phyloP scores from a whole-genome alignment of 1,139 yeast genomes.

The Yamadazyma atmosphaerica region DNA sequence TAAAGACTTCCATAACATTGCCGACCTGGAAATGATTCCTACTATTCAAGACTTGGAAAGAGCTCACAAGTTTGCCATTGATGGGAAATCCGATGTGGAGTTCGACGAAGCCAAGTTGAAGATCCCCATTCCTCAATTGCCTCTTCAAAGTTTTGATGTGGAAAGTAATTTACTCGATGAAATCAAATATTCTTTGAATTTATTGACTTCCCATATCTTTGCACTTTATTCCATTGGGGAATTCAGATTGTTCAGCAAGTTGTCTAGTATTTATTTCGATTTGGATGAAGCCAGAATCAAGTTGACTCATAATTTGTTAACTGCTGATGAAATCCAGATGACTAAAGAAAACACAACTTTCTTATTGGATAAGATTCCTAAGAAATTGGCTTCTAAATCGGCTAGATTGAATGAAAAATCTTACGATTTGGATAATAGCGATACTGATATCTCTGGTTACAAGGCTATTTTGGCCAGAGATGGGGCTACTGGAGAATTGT shows the following conservation, averaged over 20 bases:
- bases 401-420: conserved; percentile 40
- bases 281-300: conserved; percentile 66
- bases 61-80: conserved; percentile 31
- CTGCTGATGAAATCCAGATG: conserved; percentile 54
- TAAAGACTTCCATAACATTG: conserved; percentile 35
- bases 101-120: conserved; percentile 9
- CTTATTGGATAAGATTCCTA: conserved; percentile 65
- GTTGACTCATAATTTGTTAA: conserved; percentile 56
- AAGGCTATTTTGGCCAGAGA: conserved; percentile 71
- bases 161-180: conserved; percentile 51
- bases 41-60: conserved; percentile 46
- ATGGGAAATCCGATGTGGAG: conserved; percentile 17
- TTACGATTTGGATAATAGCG: conserved; percentile 42
- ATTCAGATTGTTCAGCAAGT: conserved; percentile 57
- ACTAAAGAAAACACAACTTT: conserved; percentile 63
- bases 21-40: conserved; percentile 38
- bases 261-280: conserved; percentile 53
- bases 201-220: conserved; percentile 63
- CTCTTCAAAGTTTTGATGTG: conserved; percentile 36
- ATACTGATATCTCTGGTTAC: conserved; percentile 72
- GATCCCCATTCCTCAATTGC: conserved; percentile 51
- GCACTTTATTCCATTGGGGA: conserved; percentile 73
- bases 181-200: conserved; percentile 54
- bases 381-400: conserved; percentile 54
- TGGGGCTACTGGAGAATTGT: conserved; percentile 60